Base-by-base conservation (phyloP, 1,284 basidiomycete species). In the Naganishia liquefaciens region DNA sequence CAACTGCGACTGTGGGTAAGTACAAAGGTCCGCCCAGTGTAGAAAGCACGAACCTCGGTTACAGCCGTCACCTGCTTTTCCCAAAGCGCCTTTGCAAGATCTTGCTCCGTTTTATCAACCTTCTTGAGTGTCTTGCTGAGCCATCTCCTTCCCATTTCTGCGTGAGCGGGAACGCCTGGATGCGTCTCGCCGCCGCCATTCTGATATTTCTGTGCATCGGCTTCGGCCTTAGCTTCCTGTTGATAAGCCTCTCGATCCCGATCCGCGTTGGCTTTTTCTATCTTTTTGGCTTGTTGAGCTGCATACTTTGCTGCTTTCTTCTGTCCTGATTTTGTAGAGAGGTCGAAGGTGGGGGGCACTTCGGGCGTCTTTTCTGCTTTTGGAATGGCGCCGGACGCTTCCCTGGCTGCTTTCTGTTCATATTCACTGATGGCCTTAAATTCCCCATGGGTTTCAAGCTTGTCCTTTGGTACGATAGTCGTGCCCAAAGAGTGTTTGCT, bases 31-130 rank as follows among this genome's bases (percentile, higher is more conserved):
- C 44, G 63, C 25, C 61, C 17, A 6, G 27, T 30, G 13, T 15
- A 40, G 66, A 5, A 60, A 17, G 42, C 21, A 78, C 83, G 54
- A 70, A 91, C 91, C 84, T 97, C 93, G 4, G 92, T 87, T 0
- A 98, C 84, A 0, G 93, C 93, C 0, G 95, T 97, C 84, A 89
- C 86, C 63, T 92, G 90, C 39, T 87, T 86, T 43, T 87, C 82
- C 89, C 89, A 97, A 1, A 99, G 82, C 19, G 81, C 80, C 2
- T 75, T 74, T 0, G 95, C 94, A 17, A 99, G 82, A 46, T 93
- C 81, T 51, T 83, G 84, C 69, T 90, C 86, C 1, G 86, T 88
- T 75, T 85, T 88, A 0, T 85, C 87, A 10, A 81, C 86, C 13
- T 76, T 74, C 2, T 79, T 77, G 2, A 99, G 81, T 67, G 96